Percentiles rank a stretch among this genome's conserved stretches.
Conservation (phyloP, 2,329 filamentous ascomycete species). For the Hypoxylon rubiginosum region DNA sequence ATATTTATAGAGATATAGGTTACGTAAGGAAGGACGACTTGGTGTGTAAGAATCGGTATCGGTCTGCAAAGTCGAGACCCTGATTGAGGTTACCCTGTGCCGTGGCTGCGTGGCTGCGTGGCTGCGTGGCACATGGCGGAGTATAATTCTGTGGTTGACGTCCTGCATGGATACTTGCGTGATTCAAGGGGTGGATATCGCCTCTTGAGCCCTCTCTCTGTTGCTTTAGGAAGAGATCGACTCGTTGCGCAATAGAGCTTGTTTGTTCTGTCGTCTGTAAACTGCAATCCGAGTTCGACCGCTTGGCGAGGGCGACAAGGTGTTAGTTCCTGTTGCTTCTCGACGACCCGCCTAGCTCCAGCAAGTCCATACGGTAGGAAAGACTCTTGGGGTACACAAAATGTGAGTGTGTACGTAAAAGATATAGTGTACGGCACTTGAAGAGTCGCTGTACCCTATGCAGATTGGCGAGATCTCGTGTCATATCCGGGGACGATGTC, state of each 20-base stretch:
- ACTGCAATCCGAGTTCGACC: slow-evolving; percentile 1
- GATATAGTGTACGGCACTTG: slow-evolving; percentile 8
- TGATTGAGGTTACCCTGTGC: slow-evolving; percentile 12
- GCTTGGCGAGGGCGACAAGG: slow-evolving; percentile 16
- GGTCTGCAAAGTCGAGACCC: background rate
- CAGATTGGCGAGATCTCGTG: slow-evolving; percentile 38
- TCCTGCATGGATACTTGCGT: slow-evolving; percentile 18
- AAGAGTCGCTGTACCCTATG: slow-evolving; percentile 17
- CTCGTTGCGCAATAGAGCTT: slow-evolving; percentile 19
- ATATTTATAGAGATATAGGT: background rate
- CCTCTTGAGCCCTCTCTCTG: background rate
- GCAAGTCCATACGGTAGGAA: slow-evolving; percentile 13
- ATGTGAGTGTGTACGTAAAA: slow-evolving; percentile 33
- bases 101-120: slow-evolving; percentile 1
- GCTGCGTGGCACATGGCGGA: slow-evolving; percentile 26
- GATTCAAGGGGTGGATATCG: slow-evolving; percentile 15
- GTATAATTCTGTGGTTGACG: slow-evolving; percentile 6
- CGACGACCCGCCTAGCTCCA: slow-evolving; percentile 5
- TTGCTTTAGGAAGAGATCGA: slow-evolving; percentile 29
- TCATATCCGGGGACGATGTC: slow-evolving; percentile 30
- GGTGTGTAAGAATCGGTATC: background rate
- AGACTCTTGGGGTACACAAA: background rate
- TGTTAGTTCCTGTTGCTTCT: background rate
- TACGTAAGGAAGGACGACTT: background rate
- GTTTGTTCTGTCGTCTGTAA: background rate